Evolutionary conservation across 2,329 filamentous ascomycete species (phyloP).

Genomic region (Paecilomyces dactylethromorphus): DNA sequence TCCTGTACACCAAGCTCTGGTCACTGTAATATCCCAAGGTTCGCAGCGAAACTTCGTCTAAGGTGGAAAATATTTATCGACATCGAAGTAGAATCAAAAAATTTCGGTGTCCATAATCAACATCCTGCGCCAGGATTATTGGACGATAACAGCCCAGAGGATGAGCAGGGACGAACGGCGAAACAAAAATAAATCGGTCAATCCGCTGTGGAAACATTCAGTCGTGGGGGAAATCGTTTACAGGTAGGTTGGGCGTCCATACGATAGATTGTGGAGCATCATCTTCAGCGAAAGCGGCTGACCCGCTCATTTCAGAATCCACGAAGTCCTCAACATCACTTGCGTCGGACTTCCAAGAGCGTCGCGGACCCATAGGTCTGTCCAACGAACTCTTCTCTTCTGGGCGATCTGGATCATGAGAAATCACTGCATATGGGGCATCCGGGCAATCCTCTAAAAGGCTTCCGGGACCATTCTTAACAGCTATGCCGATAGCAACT

Average conservation of each 20-base stretch:
- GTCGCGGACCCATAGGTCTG: not conserved
- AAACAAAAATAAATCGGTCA: not conserved
- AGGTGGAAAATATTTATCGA: not conserved
- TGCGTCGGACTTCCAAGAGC: not conserved
- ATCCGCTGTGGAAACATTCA: not conserved
- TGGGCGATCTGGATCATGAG: not conserved
- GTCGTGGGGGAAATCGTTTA: not conserved
- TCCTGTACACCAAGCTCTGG: not conserved
- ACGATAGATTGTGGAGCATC: not conserved
- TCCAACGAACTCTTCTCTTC: not conserved
- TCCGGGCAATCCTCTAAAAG: slow-evolving; percentile 19
- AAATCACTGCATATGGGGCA: not conserved
- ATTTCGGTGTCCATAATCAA: not conserved
- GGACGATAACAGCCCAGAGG: not conserved
- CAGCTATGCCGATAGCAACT: slow-evolving; percentile 42
- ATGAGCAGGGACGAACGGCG: not conserved
- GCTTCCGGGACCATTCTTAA: slow-evolving; percentile 39
- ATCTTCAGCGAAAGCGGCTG: not conserved
- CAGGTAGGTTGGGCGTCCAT: not conserved
- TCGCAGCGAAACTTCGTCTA: not conserved
- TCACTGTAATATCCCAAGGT: not conserved
- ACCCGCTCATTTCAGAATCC: not conserved
- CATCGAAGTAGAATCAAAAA: not conserved
- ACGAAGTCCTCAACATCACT: not conserved
- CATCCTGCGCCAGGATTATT: not conserved